These are phyloP conservation scores for Erysiphe pulchra DNA, from an alignment of 2,329 filamentous ascomycete genomes.

Conservation along the genomic window DNA sequence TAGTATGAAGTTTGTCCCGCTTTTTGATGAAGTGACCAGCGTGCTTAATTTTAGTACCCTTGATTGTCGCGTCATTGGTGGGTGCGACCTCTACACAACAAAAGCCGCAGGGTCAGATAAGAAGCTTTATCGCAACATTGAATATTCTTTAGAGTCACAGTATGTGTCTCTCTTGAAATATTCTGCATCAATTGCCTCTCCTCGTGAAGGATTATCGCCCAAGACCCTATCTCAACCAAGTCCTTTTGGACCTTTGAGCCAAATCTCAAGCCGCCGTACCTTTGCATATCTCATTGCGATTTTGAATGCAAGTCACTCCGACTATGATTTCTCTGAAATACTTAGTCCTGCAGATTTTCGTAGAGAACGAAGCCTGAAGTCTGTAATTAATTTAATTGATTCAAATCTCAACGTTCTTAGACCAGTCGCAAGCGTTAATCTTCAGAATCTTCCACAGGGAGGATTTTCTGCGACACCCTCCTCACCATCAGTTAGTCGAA, in stretches of 20 bases:
- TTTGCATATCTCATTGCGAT: conserved; percentile 95
- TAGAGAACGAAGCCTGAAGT: conserved; percentile 52
- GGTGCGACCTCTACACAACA: conserved; percentile 90
- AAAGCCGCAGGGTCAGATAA: conserved; percentile 90
- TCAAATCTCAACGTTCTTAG: conserved; percentile 69
- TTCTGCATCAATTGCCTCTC: conserved; percentile 67
- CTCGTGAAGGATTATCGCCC: conserved; percentile 35
- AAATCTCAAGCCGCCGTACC: conserved; percentile 67
- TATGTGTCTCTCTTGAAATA: conserved; percentile 72
- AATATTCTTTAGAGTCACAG: conserved; percentile 70
- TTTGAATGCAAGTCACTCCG: conserved; percentile 78
- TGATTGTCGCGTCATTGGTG: conserved; percentile 75
- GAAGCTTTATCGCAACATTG: conserved; percentile 91
- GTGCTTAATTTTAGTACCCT: conserved; percentile 89
- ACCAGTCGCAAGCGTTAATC: conserved; percentile 25
- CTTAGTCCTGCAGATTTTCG: conserved; percentile 76
- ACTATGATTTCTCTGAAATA: conserved; percentile 93
- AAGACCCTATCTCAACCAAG: conserved; percentile 65
- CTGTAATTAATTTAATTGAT: conserved; percentile 70
- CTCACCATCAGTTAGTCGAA: conserved; percentile 19
- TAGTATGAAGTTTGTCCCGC: conserved; percentile 54
- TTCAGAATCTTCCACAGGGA: conserved; percentile 15
- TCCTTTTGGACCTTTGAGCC: conserved; percentile 73
- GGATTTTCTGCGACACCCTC: conserved; percentile 15
- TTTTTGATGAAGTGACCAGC: conserved; percentile 77